These are phyloP conservation scores for Penicillium sp. DNA, from an alignment of 2,329 filamentous ascomycete species.

Conservation along the genomic window DNA sequence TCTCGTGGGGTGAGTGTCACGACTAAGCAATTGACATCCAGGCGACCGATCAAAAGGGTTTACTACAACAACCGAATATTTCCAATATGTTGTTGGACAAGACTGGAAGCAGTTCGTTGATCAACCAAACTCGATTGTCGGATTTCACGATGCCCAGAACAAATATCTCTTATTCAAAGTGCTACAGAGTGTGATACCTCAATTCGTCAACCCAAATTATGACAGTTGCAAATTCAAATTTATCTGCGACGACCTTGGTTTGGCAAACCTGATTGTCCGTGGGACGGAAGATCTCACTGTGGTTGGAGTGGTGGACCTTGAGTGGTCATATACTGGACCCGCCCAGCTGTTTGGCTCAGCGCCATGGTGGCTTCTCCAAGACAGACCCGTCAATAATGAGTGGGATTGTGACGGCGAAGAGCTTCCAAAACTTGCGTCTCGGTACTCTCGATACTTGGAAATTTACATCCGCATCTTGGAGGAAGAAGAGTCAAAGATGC, in stretches of 20 bases:
- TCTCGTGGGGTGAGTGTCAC: conserved; percentile 2
- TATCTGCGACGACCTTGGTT: conserved; percentile 41
- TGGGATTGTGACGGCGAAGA: background rate
- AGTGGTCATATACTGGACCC: conserved; percentile 42
- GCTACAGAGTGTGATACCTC: conserved; percentile 27
- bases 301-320: conserved; percentile 38
- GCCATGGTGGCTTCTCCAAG: conserved; percentile 41
- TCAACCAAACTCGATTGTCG: conserved; percentile 35
- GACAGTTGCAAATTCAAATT: conserved; percentile 38
- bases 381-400: conserved; percentile 28
- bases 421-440: background rate
- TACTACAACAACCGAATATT: conserved; percentile 33
- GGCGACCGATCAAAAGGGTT: conserved; percentile 29
- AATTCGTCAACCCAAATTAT: conserved; percentile 27
- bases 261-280: conserved; percentile 41
- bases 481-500: conserved; percentile 34
- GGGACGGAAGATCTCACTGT: conserved; percentile 36
- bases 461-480: conserved; percentile 31
- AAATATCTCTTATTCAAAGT: conserved; percentile 34
- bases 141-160: conserved; percentile 27
- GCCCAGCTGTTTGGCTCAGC: conserved; percentile 39
- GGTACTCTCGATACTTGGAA: conserved; percentile 26
- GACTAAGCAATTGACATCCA: conserved; percentile 19
- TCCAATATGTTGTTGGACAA: conserved; percentile 33
- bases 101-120: conserved; percentile 37